Evolutionary conservation across 2,329 filamentous ascomycete genomes (phyloP), one percentile per base, ranked within the genome.

Genomic region (Aspergillus awamori): DNA sequence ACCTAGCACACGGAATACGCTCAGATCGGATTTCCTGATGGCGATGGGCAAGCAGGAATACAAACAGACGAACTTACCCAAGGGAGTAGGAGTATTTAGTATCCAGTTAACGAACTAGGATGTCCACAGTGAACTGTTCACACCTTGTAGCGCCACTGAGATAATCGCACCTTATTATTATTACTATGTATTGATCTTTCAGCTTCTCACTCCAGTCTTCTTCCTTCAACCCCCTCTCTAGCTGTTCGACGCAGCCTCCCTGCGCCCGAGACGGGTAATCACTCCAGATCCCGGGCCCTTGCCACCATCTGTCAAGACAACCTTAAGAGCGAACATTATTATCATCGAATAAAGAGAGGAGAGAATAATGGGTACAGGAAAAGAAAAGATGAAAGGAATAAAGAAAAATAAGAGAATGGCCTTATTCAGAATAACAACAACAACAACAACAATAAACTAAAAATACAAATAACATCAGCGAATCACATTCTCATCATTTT

Each of bases 281-380:
- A 17, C 55, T 58, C 59, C 63, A 63, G 56, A 63, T 60, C 57
- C 45, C 60, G 57, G 61, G 60, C 61, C 66, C 64, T 67, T 68
- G 65, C 64, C 67, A 49, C 66, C 68, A 69, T 68, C 68, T 71
- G 67, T 71, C 68, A 70, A 47, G 63, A 64, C 64, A 69, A 68
- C 65, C 63, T 66, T 66, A 69, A 67, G 60, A 60, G 57, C 53
- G 59, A 45, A 43, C 55, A 54, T 39, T 57, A 59, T 55, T 55
- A 30, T 30, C 11, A 52, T 58, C 26, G 22, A 36, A 20, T 26
- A n/a, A 36, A 33, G 39, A 26, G 30, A 49, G 38, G 24, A 22
- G 28, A 55, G 53, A 55, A 41, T 52, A 36, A 20, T 20, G 33
- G 33, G 54, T 26, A 53, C 38, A 8, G 41, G 30, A 36, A 58